These are phyloP conservation scores for Thalassiosira ordinaria DNA, from an alignment of 352 stramenopile species.

Conservation along the genomic window DNA sequence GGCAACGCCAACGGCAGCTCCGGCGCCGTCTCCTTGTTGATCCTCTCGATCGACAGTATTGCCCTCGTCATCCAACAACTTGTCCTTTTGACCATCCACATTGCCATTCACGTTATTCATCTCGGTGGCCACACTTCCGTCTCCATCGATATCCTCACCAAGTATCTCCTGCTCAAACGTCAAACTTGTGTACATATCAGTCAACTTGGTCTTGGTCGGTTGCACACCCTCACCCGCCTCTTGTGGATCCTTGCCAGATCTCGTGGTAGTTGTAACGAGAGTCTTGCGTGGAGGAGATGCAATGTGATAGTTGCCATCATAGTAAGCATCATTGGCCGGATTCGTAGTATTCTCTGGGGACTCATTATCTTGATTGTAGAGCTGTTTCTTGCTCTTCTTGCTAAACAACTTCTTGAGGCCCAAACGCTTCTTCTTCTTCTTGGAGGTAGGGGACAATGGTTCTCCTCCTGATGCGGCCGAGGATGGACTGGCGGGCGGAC, in stretches of 20 bases:
- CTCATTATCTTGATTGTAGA: no score
- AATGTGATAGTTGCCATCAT: no score
- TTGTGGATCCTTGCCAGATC: slow-evolving; percentile 11
- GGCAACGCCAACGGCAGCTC: not conserved
- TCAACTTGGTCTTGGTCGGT: slow-evolving; percentile 11
- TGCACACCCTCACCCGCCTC: not conserved
- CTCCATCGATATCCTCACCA: not conserved
- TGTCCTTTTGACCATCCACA: not conserved
- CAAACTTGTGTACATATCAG: slow-evolving; percentile 11
- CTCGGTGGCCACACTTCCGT: not conserved
- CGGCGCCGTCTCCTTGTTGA: not conserved
- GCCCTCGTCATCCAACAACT: no score
- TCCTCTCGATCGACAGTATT: not conserved
- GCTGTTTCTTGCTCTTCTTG: not conserved
- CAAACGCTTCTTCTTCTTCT: slow-evolving; percentile 5
- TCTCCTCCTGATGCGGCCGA: slow-evolving; percentile 30
- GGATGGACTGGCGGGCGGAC: not conserved
- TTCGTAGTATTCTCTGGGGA: no score
- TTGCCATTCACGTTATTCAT: not conserved
- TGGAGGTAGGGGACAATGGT: slow-evolving; percentile 5
- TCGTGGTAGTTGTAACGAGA: slow-evolving; percentile 38
- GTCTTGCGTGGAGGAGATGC: slow-evolving; percentile 27
- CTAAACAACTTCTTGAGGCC: no score
- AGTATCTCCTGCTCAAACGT: slow-evolving; percentile 43
- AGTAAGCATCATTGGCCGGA: no score